These are phyloP conservation scores for Cicer cuneatum DNA, from an alignment of 306 rosid species.

Conservation along the genomic window DNA sequence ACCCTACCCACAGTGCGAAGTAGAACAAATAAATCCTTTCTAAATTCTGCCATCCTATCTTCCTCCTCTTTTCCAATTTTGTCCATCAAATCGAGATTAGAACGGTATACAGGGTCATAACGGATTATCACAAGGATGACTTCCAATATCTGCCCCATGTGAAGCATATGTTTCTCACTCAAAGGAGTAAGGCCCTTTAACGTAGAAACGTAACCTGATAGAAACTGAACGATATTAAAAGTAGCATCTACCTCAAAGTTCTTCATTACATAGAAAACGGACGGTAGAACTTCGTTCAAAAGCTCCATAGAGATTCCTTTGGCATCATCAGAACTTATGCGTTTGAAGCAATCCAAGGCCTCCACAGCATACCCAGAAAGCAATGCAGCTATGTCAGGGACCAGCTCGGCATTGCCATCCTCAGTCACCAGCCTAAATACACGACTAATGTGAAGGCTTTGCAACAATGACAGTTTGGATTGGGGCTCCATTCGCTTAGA, in stretches of 20 bases:
- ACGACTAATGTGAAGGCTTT: constrained; percentile 74
- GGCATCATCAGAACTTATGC: constrained; percentile 72
- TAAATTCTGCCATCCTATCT: constrained; percentile 83
- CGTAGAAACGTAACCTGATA: constrained; percentile 77
- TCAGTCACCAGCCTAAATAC: constrained; percentile 70
- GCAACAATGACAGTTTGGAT: constrained; percentile 76
- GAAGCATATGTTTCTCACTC: constrained; percentile 73
- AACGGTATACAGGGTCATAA: constrained; percentile 72
- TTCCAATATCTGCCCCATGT: constrained; percentile 88
- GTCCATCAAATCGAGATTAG: constrained; percentile 74
- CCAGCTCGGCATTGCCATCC: constrained; percentile 68
- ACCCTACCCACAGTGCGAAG: constrained; percentile 60
- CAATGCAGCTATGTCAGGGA: constrained; percentile 70
- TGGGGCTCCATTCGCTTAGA: constrained; percentile 87
- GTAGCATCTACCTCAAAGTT: constrained; percentile 81
- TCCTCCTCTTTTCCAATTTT: constrained; percentile 95
- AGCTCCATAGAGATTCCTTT: constrained; percentile 66
- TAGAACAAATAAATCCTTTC: constrained; percentile 88
- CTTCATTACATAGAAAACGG: constrained; percentile 78
- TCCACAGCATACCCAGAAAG: constrained; percentile 84
- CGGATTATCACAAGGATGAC: constrained; percentile 74
- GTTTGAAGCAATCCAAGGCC: constrained; percentile 89
- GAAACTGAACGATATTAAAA: constrained; percentile 83
- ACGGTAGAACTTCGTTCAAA: constrained; percentile 81
- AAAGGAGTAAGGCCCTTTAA: constrained; percentile 71